Base-by-base conservation (phyloP, 371 early-diverging fungal genomes). In the Gilbertella persicaria region DNA sequence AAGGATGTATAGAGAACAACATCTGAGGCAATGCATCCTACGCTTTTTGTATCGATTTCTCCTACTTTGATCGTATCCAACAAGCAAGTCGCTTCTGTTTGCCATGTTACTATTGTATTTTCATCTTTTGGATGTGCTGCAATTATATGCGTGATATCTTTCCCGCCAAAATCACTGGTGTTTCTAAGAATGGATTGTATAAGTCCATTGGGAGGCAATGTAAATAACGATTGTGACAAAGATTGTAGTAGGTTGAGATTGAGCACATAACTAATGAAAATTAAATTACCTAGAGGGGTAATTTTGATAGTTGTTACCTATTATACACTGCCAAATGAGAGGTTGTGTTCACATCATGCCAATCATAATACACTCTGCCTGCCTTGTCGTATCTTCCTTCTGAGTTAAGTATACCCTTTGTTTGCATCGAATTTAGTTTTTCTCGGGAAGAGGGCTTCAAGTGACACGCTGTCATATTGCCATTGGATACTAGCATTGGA, bases 311-410 rank as follows among this genome's bases (percentile, higher is more conserved):
- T 39, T 23, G 23, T 21, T 79, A 83, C 63, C 91, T 88, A 55
- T 92, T 93, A 66, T 83, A 92, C 14, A 93, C 88, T 3, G 85
- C 81, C 47, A 79, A 71, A 48, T 83, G 78, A n/a, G 64, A 62
- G 2, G 70, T 69, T 7, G 43, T 40, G 19, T 71, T 64, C 41
- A 90, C 67, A 51, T 91, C 89, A 19, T 75, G 61, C 91, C 91
- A 93, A 36, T 75, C 79, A 55, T 88, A 93, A 62, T 86, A 89
- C 3, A 85, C 73, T 26, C 86, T 76, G 38, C 88, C 78, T 25
- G 77, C 72, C 53, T 75, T 80, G 50, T 70, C 69, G 40, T 60
- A 71, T 4, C 61, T 61, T n/a, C 75, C 73, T 5, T 71, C 57
- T 12, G 60, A 38, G 20, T 69, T 71, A 5, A 60, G 55, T 25